Conservation (phyloP, 306 rosid species). For the Hippophae gyantsensis region DNA sequence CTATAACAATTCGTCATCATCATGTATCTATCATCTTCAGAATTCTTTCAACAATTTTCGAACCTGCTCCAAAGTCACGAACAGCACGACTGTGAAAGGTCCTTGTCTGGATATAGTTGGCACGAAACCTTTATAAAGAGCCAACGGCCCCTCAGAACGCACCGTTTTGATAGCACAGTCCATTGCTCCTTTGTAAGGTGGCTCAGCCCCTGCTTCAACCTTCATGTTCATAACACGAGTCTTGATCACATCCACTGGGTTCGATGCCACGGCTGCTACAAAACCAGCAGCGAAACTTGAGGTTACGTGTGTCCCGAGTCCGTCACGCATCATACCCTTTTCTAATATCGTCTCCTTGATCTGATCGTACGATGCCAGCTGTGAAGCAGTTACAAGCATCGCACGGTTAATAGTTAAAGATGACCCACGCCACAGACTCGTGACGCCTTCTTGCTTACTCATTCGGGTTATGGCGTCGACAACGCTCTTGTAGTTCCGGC, state of each 20-base stretch:
- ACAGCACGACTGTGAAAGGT: conserved; percentile 65
- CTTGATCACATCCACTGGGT: conserved; percentile 70
- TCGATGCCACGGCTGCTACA: conserved; percentile 65
- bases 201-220: conserved; percentile 49
- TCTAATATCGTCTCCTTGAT: neutral
- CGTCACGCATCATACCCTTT: conserved; percentile 38
- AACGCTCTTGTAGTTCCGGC: conserved; percentile 60
- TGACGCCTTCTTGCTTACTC: conserved; percentile 48
- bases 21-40: conserved; percentile 16
- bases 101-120: conserved; percentile 83
- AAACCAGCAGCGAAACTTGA: conserved; percentile 75
- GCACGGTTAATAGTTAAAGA: conserved; percentile 71
- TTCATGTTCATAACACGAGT: conserved; percentile 79
- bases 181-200: conserved; percentile 60
- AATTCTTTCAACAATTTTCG: conserved; percentile 66
- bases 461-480: conserved; percentile 53
- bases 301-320: conserved; percentile 73
- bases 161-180: conserved; percentile 63
- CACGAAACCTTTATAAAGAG: conserved; percentile 59
- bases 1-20: conserved; percentile 20
- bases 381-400: conserved; percentile 75
- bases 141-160: conserved; percentile 63
- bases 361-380: conserved; percentile 23
- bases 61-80: conserved; percentile 71
- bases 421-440: conserved; percentile 71